These are phyloP conservation scores for Penicillium brevicompactum DNA, from an alignment of 2,329 filamentous ascomycete species.

Conservation along the genomic window DNA sequence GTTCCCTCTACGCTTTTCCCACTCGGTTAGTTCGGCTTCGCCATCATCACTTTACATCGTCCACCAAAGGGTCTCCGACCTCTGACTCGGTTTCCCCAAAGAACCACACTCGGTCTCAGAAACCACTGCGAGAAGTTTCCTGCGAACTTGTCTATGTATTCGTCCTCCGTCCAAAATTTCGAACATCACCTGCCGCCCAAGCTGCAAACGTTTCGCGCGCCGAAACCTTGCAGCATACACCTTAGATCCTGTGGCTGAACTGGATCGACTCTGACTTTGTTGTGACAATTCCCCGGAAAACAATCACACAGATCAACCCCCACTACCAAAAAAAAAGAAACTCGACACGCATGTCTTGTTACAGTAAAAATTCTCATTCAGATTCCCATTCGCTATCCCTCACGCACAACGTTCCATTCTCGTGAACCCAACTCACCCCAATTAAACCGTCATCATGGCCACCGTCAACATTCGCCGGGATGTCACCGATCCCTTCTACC, in stretches of 20 bases:
- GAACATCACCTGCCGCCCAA: conserved; percentile 90
- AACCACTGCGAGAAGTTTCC: conserved; percentile 35
- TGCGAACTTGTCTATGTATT: conserved; percentile 88
- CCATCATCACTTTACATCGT: conserved; percentile 23
- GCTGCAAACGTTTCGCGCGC: conserved; percentile 95
- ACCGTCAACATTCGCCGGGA: conserved; percentile 98
- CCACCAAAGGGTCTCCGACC: conserved; percentile 20
- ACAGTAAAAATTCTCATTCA: conserved; percentile 48
- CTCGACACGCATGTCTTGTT: conserved; percentile 63
- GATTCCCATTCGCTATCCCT: conserved; percentile 38
- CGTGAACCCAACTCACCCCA: conserved; percentile 25
- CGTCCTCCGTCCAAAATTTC: conserved; percentile 92
- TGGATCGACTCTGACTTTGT: conserved; percentile 26
- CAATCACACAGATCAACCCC: conserved; percentile 38
- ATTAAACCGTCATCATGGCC: conserved; percentile 72
- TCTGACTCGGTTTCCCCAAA: conserved; percentile 28
- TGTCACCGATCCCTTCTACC: conserved; percentile 98
- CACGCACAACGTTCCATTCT: conserved; percentile 31
- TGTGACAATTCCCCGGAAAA: conserved; percentile 27
- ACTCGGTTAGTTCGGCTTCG: conserved; percentile 17
- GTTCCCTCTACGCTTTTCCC: conserved; percentile 12
- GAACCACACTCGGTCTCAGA: conserved; percentile 39
- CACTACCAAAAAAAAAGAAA: conserved; percentile 23
- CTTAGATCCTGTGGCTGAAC: conserved; percentile 90
- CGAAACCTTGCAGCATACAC: conserved; percentile 88